Base-by-base conservation (phyloP, 2,329 filamentous ascomycete species). In the Dothidotthia symphoricarpi region DNA sequence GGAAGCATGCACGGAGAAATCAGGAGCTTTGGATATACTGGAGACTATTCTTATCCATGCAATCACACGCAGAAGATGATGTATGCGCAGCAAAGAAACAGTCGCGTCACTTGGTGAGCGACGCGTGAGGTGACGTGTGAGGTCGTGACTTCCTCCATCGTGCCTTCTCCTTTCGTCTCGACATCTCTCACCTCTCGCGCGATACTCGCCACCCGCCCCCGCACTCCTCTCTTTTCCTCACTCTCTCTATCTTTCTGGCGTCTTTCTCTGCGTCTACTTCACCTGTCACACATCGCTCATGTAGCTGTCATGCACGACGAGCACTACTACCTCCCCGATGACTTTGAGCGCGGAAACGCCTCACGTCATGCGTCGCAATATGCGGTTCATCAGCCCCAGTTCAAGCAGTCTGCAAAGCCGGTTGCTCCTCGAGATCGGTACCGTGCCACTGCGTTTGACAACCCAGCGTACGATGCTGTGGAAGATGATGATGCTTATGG, bases 401-500 rank as follows among this genome's bases (percentile, higher is more conserved):
- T 44, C 43, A 48, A 29, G 14, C 44, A 47, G 16, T 14, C 33
- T 4, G 7, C 42, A 16, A 41, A 28, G 29, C 26, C 39, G 31
- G 7, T 48, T 6, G 38, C 48, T 17, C 39, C 43, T 6, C 42
- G 59, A 30, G 50, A 63, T 28, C 58, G 53, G 2, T 64, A 56
- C 43, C 59, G 55, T 19, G 37, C 46, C 4, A 40, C 35, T 15
- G 52, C 47, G 26, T 41, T 49, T 12, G 38, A 52, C 14, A 19
- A 43, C 19, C 31, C 38, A 14, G 33, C 47, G 24, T 54, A 55
- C 32, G 57, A 60, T 26, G 28, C 28, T 1, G 45, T 57, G 3
- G 61, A 58, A 29, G 62, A 63, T 22, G 54, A 64, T 22, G 33
- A 43, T 10, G 41, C 39, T 9, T 51, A 56, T 24, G 41, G 43